Conservation (phyloP, 192 early-diverging fungal genomes). For the Spizellomyces sp. region DNA sequence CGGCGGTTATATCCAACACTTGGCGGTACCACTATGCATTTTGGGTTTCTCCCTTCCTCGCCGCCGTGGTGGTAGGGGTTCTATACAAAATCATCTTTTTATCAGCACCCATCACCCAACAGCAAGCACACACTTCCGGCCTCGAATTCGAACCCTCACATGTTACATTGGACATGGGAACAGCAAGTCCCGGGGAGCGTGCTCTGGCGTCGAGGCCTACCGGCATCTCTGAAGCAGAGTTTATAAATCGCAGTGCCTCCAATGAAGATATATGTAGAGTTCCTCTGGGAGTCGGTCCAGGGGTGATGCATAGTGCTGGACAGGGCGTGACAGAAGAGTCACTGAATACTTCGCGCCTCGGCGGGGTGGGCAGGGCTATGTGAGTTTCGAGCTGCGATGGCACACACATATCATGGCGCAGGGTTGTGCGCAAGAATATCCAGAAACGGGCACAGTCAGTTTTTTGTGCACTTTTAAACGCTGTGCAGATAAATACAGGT, state of each 20-base stretch:
- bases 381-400: too few relatives aligned
- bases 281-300: background rate
- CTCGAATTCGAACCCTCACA: background rate
- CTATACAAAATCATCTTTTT: slow-evolving; percentile 32
- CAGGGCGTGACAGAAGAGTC: too few relatives aligned
- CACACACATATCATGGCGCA: too few relatives aligned
- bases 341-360: too few relatives aligned
- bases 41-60: slow-evolving; percentile 18
- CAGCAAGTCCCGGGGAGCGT: background rate
- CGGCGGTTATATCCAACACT: slow-evolving; percentile 18
- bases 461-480: too few relatives aligned
- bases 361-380: too few relatives aligned
- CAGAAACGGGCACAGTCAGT: too few relatives aligned
- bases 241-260: background rate
- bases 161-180: background rate
- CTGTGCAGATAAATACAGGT: too few relatives aligned
- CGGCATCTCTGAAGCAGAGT: slow-evolving; percentile 8
- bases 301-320: too few relatives aligned
- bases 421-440: too few relatives aligned
- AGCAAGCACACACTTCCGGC: slow-evolving; percentile 2
- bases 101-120: slow-evolving; percentile 9
- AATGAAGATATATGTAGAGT: background rate
- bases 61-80: slow-evolving; percentile 13
- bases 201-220: background rate
- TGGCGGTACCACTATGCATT: slow-evolving; percentile 20